Percentiles rank a stretch among this genome's conserved stretches.
phyloP scores from a whole-genome alignment of 108 stramenopile species.

The Nitzschia palea region DNA sequence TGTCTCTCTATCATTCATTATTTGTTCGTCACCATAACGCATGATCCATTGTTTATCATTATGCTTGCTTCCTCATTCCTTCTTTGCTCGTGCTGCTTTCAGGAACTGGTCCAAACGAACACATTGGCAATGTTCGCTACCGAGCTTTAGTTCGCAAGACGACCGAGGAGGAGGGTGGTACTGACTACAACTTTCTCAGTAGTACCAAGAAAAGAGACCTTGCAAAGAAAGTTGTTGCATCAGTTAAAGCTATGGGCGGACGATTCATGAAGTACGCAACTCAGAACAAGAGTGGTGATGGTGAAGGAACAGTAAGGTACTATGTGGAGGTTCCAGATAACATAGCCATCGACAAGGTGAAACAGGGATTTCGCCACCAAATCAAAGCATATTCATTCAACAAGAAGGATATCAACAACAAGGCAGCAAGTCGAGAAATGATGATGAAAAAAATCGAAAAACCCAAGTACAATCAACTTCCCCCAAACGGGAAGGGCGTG shows the following conservation, averaged over 20 bases:
- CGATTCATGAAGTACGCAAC: background rate
- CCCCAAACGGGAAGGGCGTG: too few species aligned
- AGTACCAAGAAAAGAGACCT: conserved; percentile 6
- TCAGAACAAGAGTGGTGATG: background rate
- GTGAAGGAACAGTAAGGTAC: background rate
- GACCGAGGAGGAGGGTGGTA: background rate
- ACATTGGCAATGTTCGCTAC: conserved; percentile 28
- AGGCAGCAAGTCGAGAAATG: too few species aligned
- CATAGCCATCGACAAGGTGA: background rate
- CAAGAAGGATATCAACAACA: too few species aligned
- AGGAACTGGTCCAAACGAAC: conserved; percentile 26
- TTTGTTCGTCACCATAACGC: too few species aligned
- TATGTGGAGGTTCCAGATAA: conserved; percentile 6
- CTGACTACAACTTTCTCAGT: background rate
- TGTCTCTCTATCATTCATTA: too few species aligned
- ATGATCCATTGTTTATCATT: too few species aligned
- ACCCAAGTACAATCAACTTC: too few species aligned
- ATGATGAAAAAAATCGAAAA: too few species aligned
- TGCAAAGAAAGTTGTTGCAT: background rate
- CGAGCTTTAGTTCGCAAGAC: conserved; percentile 11
- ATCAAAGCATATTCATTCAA: too few species aligned
- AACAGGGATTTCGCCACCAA: conserved; percentile 6
- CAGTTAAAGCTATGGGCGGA: conserved; percentile 1
- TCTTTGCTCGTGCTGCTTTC: background rate
- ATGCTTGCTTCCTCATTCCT: background rate